Evolutionary conservation across 805 yeast species (phyloP), one percentile per base, ranked within the genome.

Genomic region (Lipomyces japonicus): DNA sequence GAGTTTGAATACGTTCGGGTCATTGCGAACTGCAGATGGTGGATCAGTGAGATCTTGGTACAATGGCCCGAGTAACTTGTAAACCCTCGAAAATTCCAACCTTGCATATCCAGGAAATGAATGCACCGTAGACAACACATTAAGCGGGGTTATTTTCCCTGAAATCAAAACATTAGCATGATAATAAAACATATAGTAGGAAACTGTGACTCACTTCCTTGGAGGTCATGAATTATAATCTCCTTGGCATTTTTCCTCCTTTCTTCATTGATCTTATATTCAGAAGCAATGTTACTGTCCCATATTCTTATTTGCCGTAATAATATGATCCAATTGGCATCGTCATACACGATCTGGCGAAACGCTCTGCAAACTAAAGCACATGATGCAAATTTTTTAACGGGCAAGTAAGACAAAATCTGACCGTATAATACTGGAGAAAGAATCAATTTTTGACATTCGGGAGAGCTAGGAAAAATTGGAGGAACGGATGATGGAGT

Each of bases 11-110:
- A 78, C 68, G 26, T 67, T 63, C 7, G 80, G 70, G 42, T 70
- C 71, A 14, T 65, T 52, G n/a, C 37, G 16, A 7, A 9, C 6
- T n/a, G 7, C 37, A 6, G 19, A 19, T 4, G 52, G 48, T 1
- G 75, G 71, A 7, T 66, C 56, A 18, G 69, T 67, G 23, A 78
- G 61, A 53, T 79, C 81, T n/a, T 58, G 58, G 61, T 78, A 79
- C 51, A 74, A 73, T 6, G 72, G 73, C 21, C 62, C 66, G 37
- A 78, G 63, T 16, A 71, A 61, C 36, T 64, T 63, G 51, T 71
- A 68, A 12, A 79, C 69, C 45, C 64, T 62, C 32, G 71, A 58
- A 31, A 75, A 65, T 50, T 72, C 78, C 45, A 53, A 60, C 50
- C 68, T 66, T 32, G 77, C 76, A n/a, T 60, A 54, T 5, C 59